Evolutionary conservation across 2,329 filamentous ascomycete species (phyloP), one percentile per base, ranked within the genome.

Genomic region (Penicillium polonicum): DNA sequence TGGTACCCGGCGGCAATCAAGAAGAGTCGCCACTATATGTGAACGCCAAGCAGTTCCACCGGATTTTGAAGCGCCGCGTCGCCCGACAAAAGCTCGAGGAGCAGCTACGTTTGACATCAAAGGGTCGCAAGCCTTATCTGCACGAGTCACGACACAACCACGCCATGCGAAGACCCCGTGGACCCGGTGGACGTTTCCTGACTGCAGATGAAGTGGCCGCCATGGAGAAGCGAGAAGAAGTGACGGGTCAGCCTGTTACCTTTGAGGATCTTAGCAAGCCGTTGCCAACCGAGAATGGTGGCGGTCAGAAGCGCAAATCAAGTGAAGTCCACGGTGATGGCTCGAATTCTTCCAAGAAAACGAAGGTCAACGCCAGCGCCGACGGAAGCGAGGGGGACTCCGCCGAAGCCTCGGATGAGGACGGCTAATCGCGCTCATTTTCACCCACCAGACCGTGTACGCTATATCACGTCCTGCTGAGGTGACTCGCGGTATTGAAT

Each of bases 141-240:
- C 94, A 99, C 77, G 94, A 99, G 73, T 97, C 93, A 27, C 85
- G 94, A 70, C 94, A 99, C 75, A 97, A 97, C 71, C 94, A 99
- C 75, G 94, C 94, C 10, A 99, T 99, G 94, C 87, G 94, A 57
- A 83, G 94, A 68, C 94, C 94, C 29, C 86, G 94, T 72, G 94
- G 94, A 17, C 94, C 94, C 0, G 94, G 94, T 52, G 94, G 94
- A 23, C 88, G 94, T 25, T 99, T 99, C 82, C 79, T 99, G 74
- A 99, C 94, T 0, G 93, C 94, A 1, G 94, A 97, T 57, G 94
- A 99, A 74, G 92, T 97, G 4, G 91, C 92, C 6, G 88, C 89
- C 50, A 92, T 96, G 80, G 92, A 96, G 70, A 85, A 86, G 66
- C 83, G 82, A 48, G 84, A 84, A 67, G 79, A 66, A 3, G 64